Base-by-base conservation (phyloP, 2,329 filamentous ascomycete genomes). In the Cladosporium sp. region DNA sequence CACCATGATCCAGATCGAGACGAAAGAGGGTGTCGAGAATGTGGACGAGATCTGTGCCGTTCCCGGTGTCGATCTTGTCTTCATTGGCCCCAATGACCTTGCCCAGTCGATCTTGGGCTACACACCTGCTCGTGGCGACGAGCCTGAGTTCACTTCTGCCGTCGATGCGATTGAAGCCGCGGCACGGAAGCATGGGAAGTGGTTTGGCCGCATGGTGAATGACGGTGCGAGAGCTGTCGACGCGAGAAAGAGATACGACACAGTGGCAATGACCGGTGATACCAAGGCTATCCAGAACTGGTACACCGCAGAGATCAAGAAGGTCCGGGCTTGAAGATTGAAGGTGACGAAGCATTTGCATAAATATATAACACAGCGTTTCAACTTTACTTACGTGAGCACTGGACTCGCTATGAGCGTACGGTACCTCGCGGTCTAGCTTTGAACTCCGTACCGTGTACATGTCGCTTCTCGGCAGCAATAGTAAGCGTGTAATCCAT, bases 101-200 rank as follows among this genome's bases (percentile, higher is more conserved):
- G 84, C 85, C 79, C 57, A 85, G 81, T 69, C 84, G 81, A 62
- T 84, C 83, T 65, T 84, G 79, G 28, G 78, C 78, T 67, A 83
- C 81, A 0, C 81, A 82, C 56, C 67, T 79, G 18, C 77, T 73
- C 23, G 67, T 21, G 64, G 76, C 67, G 18, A 82, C 72, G 79
- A 82, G 64, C 76, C 77, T 5, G 81, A 84, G 62, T 71, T 85
- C 58, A 77, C 79, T 28, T 74, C 76, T 2, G 83, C 83, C 2
- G 83, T 86, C 69, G 79, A 81, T 23, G 78, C 74, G 51, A 83
- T 86, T 63, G 79, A 88, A 11, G 79, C 79, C 14, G 88, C 89
- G 2, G 84, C 86, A 3, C 80, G 82, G 60, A 83, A 81, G 67
- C 83, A 88, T 13, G 88, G 88, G 23, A 91, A 90, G 77, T 89